Conservation (phyloP, 192 early-diverging fungal genomes). For the Podila epicladia region DNA sequence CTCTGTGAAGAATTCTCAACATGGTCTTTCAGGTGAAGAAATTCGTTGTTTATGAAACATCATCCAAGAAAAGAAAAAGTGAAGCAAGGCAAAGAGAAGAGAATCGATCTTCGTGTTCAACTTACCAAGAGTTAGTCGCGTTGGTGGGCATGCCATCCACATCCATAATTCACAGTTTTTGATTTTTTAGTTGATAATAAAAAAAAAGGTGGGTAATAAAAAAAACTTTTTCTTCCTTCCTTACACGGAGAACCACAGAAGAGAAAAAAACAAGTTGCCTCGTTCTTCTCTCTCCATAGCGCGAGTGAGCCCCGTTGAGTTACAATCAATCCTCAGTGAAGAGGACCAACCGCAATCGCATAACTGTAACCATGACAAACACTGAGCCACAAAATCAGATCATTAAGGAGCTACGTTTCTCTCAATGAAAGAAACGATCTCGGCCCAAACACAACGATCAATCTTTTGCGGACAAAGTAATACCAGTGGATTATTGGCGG, state of each 20-base stretch:
- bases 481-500: slow-evolving; percentile 44
- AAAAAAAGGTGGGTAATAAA: background rate
- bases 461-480: slow-evolving; percentile 33
- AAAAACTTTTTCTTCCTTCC: background rate
- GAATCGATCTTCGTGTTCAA: background rate
- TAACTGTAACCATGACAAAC: slow-evolving; percentile 52
- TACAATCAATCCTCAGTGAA: slow-evolving; percentile 27
- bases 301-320: slow-evolving; percentile 54
- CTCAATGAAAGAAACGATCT: slow-evolving; percentile 10
- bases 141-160: no score
- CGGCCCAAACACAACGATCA: slow-evolving; percentile 27
- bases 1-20: slow-evolving; percentile 52
- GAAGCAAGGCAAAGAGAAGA: background rate
- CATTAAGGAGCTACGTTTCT: slow-evolving; percentile 29
- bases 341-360: slow-evolving; percentile 49
- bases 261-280: background rate
- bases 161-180: background rate
- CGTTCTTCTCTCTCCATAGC: background rate
- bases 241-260: slow-evolving; percentile 6
- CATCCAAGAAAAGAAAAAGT: slow-evolving; percentile 19
- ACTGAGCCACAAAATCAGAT: slow-evolving; percentile 44
- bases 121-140: background rate
- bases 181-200: background rate
- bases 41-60: slow-evolving; percentile 53
- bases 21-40: slow-evolving; percentile 55